Evolutionary conservation across 371 early-diverging fungal genomes (phyloP), one percentile per base, ranked within the genome.

Genomic region (Mortierella sp.): DNA sequence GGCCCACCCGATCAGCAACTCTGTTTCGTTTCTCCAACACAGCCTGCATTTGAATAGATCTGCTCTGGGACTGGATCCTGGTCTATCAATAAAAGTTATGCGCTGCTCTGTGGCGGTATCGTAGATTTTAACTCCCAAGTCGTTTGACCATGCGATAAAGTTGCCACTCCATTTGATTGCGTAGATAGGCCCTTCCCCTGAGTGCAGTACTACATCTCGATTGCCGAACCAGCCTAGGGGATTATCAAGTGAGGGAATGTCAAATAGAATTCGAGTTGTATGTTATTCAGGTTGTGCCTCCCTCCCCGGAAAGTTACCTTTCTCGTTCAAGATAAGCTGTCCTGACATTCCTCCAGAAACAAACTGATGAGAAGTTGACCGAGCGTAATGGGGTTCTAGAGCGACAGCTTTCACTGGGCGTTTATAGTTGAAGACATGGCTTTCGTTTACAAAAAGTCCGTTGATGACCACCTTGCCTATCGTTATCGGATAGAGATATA

Each of bases 81-180:
- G 93, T 23, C 97, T 86, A 60, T 92, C 93, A 54, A 97, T 90
- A 72, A 91, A 93, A n/a, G 93, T 93, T 54, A 98, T 93, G 40
- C 93, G 91, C 45, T 89, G 85, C 61, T 91, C 86, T 37, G 88
- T 86, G 0, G 75, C 71, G 0, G 91, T 88, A 75, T 97, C 96
- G 65, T 96, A 95, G 34, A 96, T 86, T 68, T 93, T 93, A 43
- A 96, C 93, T 12, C 96, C 96, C 31, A 89, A 84, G 71, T 98
- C 98, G 76, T 95, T 95, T 0, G 97, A 96, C 96, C 97, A 97
- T 0, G 97, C 97, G 76, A 98, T 92, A 54, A 93, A 88, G 28
- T 87, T 86, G 3, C 88, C 91, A 32, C 90, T 77, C 99, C 99
- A 98, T 63, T 89, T 86, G 59, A 96, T 90, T 4, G 93, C 87